Percentiles rank a stretch among this genome's conserved stretches.
These are phyloP conservation scores for Sechiopsis laciniata DNA, from an alignment of 306 rosid species.

Conservation along the genomic window DNA sequence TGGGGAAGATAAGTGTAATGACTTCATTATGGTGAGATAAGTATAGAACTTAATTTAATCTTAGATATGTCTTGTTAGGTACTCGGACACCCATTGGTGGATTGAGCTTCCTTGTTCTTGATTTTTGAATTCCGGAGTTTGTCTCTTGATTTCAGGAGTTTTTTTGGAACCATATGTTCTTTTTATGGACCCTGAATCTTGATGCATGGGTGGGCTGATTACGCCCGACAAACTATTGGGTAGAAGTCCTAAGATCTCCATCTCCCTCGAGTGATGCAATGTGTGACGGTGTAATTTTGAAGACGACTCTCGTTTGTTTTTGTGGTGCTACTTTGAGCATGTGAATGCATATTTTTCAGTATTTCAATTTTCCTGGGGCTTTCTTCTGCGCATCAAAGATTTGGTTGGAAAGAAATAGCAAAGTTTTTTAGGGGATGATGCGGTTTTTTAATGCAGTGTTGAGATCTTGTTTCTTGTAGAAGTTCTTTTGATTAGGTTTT, in stretches of 20 bases:
- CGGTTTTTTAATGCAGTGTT: background rate
- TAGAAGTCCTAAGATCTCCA: constrained; percentile 14
- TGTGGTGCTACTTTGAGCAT: background rate
- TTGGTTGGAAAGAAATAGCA: constrained; percentile 3
- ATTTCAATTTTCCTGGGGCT: constrained; percentile 9
- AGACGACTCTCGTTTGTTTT: background rate
- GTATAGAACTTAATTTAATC: background rate
- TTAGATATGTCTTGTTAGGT: constrained; percentile 6
- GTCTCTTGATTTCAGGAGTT: background rate
- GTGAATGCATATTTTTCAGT: background rate
- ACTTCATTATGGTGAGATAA: background rate
- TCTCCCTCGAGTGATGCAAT: constrained; percentile 16
- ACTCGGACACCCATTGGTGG: background rate
- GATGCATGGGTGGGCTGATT: constrained; percentile 1
- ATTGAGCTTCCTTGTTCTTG: constrained; percentile 6
- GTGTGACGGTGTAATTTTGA: background rate
- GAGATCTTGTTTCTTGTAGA: background rate
- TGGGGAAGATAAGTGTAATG: background rate
- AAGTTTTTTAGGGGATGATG: background rate
- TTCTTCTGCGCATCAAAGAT: background rate
- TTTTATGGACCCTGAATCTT: constrained; percentile 9
- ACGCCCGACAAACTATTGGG: background rate
- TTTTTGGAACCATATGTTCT: background rate
- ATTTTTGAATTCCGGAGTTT: constrained; percentile 10
- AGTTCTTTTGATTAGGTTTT: background rate